phyloP scores from a whole-genome alignment of 257 asterid genomes.

The Sherardia arvensis region DNA sequence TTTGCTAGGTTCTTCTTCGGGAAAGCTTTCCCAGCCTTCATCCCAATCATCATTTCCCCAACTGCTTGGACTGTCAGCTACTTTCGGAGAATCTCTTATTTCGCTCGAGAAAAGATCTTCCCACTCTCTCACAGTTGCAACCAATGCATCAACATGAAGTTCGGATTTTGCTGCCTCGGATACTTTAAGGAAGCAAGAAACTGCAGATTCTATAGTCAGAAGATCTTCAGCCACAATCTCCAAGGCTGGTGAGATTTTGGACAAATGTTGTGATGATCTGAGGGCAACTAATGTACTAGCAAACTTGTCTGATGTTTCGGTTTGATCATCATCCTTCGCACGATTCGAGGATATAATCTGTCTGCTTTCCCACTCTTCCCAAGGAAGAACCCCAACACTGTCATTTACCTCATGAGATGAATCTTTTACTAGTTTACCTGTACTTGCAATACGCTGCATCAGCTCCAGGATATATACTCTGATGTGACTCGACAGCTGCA shows the following conservation, averaged over 20 bases:
- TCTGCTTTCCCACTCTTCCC: conserved; percentile 82
- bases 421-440: conserved; percentile 32
- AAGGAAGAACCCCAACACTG: conserved; percentile 51
- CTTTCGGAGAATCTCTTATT: conserved; percentile 27
- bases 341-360: conserved; percentile 24
- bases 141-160: conserved; percentile 41
- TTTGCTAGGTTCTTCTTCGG: conserved; percentile 48
- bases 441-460: conserved; percentile 67
- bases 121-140: conserved; percentile 74
- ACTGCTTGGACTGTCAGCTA: conserved; percentile 35
- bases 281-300: conserved; percentile 77
- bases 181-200: conserved; percentile 59
- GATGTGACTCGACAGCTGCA: conserved; percentile 55
- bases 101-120: conserved; percentile 51
- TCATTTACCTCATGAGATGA: conserved; percentile 27
- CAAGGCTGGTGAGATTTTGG: conserved; percentile 50
- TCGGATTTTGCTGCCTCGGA: conserved; percentile 45
- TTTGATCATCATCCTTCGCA: conserved; percentile 25
- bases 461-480: conserved; percentile 78
- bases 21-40: conserved; percentile 98
- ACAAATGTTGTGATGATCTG: conserved; percentile 67
- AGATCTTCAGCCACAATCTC: conserved; percentile 66
- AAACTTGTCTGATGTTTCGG: conserved; percentile 40
- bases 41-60: conserved; percentile 95
- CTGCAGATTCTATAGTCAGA: conserved; percentile 56